Percentiles rank a stretch among this genome's conserved stretches.
phyloP scores from a whole-genome alignment of 371 early-diverging fungal species.

The Mucor velutinosus region DNA sequence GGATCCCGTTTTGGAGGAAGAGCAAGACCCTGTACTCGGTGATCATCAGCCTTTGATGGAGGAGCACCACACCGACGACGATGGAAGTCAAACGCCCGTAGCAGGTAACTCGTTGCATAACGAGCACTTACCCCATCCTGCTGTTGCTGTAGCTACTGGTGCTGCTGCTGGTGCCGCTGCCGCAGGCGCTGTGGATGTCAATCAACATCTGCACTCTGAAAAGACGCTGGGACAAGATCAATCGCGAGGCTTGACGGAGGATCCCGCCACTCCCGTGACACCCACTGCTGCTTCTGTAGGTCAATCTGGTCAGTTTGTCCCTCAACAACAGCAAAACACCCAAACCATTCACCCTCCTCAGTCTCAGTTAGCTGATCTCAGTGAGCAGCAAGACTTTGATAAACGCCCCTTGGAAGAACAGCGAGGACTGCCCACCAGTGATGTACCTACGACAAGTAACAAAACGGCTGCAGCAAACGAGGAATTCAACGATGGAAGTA shows the following conservation, averaged over 20 bases:
- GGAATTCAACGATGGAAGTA: neutral
- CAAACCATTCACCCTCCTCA: neutral
- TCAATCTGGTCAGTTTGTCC: neutral
- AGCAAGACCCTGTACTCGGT: neutral
- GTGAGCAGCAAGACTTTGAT: neutral
- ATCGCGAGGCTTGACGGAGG: neutral
- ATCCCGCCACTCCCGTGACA: neutral
- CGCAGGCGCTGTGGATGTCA: neutral
- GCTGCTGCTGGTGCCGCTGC: neutral
- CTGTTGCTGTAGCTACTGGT: neutral
- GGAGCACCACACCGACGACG: neutral
- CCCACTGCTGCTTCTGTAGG: neutral
- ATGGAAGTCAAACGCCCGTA: neutral
- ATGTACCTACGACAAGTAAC: neutral
- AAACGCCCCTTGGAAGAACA: neutral
- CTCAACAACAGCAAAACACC: neutral
- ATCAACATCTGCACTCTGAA: neutral
- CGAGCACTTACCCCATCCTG: neutral
- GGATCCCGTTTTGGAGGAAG: neutral
- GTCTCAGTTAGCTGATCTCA: neutral
- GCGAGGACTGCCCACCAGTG: neutral
- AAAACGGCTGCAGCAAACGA: neutral
- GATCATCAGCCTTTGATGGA: neutral
- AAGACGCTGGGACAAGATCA: neutral
- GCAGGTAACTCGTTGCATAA: neutral